A percentile compares a stretch with the other conserved stretches of the same genome.
Conservation (phyloP, 495 filamentous ascomycete genomes). For the Pyronema domesticum region DNA sequence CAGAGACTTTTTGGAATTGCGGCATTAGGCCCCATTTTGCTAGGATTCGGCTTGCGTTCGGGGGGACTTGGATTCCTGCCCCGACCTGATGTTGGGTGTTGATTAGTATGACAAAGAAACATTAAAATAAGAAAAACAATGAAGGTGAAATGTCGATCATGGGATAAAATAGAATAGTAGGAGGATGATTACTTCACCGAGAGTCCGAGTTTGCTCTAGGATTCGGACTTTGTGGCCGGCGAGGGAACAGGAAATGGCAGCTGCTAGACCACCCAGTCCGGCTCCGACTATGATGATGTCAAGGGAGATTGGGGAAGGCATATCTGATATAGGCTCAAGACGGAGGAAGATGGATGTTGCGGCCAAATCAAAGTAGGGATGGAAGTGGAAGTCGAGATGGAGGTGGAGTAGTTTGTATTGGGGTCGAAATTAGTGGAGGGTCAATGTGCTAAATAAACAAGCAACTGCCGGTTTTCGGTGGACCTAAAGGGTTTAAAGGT, state of each 20-base stretch:
- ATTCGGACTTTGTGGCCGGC: conserved; percentile 44
- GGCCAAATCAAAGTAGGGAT: no score
- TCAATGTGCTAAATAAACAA: no score
- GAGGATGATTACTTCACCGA: conserved; percentile 34
- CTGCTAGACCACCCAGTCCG: conserved; percentile 48
- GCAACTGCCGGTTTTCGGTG: no score
- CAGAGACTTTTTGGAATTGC: conserved; percentile 7
- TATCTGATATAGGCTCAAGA: neutral
- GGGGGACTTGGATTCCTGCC: conserved; percentile 31
- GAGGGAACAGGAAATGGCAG: conserved; percentile 42
- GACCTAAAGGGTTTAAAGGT: no score
- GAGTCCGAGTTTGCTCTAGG: conserved; percentile 42
- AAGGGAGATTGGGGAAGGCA: neutral
- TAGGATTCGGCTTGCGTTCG: conserved; percentile 28
- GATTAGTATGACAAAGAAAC: neutral
- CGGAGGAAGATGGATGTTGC: neutral
- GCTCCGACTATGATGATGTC: conserved; percentile 45
- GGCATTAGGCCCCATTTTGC: conserved; percentile 19
- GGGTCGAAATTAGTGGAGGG: no score
- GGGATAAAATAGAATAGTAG: neutral
- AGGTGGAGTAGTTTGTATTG: no score
- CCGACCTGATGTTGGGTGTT: conserved; percentile 22
- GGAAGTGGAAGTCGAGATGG: no score
- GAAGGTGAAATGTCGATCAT: conserved; percentile 15
- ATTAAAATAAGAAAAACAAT: neutral